phyloP scores from a whole-genome alignment of 192 early-diverging fungal genomes.

The Piromyces sp. region DNA sequence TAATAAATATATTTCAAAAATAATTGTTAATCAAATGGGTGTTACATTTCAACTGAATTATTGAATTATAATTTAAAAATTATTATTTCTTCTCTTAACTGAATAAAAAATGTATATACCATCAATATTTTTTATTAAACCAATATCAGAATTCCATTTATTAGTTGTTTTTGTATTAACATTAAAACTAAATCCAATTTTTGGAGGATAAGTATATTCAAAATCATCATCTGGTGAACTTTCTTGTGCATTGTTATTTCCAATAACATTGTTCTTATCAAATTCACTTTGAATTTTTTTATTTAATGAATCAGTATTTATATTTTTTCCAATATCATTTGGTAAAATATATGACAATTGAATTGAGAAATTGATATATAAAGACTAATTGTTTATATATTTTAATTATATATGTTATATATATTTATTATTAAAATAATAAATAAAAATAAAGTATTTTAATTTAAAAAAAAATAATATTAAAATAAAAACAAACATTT shows the following conservation, averaged over 20 bases:
- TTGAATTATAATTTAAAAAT: too few species aligned
- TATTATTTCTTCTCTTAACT: too few species aligned
- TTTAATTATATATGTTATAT: background rate
- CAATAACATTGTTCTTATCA: background rate
- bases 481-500: background rate
- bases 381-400: conserved; percentile 1
- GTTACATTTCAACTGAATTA: too few species aligned
- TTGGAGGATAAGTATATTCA: background rate
- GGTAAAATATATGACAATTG: background rate
- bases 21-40: too few species aligned
- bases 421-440: background rate
- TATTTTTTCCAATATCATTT: background rate
- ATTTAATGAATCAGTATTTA: background rate
- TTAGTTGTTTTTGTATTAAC: background rate
- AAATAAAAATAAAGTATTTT: background rate
- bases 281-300: background rate
- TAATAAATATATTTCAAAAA: too few species aligned
- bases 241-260: background rate
- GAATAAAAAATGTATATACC: background rate
- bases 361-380: conserved; percentile 1
- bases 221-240: background rate
- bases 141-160: background rate
- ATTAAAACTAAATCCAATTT: background rate
- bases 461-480: background rate
- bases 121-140: background rate